Evolutionary conservation across 768 basidiomycete genomes (phyloP).

Genomic region (Trametes sanguinea): DNA sequence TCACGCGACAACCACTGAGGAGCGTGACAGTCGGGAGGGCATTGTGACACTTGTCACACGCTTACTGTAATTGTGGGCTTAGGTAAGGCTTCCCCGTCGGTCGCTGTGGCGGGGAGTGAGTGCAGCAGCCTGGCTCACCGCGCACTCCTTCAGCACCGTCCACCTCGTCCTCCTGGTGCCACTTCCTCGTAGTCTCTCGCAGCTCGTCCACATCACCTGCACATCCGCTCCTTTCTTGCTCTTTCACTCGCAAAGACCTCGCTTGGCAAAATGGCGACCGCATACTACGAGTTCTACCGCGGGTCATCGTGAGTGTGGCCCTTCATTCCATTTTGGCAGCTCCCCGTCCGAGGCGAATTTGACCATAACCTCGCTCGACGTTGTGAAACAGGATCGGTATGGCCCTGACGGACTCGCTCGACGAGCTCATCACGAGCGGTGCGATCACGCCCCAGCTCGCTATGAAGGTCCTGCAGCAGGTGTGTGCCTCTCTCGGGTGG

Average conservation of each 20-base stretch:
- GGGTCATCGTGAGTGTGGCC: conserved; percentile 75
- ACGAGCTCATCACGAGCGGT: conserved; percentile 96
- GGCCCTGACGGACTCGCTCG: conserved; percentile 96
- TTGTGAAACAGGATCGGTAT: conserved; percentile 77
- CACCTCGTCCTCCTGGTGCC: background rate
- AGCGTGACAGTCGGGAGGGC: no score
- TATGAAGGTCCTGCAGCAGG: conserved; percentile 99
- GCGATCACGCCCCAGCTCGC: conserved; percentile 97
- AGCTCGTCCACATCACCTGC: background rate
- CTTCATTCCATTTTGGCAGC: conserved; percentile 4
- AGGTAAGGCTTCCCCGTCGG: background rate
- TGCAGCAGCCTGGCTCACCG: no score
- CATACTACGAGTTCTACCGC: conserved; percentile 92
- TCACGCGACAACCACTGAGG: no score
- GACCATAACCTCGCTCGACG: conserved; percentile 3
- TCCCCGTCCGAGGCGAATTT: conserved; percentile 10
- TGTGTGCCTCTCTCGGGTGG: conserved; percentile 33
- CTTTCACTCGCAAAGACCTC: background rate
- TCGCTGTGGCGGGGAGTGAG: no score
- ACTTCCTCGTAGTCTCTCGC: background rate
- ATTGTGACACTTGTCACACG: no score
- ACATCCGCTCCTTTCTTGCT: background rate
- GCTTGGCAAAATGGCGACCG: conserved; percentile 61
- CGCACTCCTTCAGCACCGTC: background rate
- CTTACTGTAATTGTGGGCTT: background rate